Conservation (phyloP, 2,329 filamentous ascomycete genomes). For the Incumbomyces lentus region DNA sequence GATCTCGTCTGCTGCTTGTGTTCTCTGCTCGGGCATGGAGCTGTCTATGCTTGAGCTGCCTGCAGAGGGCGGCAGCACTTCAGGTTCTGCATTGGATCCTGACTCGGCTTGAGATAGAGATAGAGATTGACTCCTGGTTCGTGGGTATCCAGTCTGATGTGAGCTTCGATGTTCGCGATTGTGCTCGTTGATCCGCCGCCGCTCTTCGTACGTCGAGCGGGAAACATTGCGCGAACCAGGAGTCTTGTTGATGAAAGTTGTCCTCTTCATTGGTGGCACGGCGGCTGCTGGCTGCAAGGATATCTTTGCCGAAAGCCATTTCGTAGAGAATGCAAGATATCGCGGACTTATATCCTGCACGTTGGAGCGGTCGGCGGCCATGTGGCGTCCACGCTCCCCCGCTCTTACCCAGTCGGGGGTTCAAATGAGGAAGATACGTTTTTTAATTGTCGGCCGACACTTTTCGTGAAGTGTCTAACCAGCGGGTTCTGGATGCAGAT, state of each 20-base stretch:
- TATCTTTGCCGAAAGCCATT: too few relatives aligned
- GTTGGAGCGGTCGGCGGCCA: too few relatives aligned
- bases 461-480: too few relatives aligned
- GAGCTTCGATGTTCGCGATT: neutral
- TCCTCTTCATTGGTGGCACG: neutral
- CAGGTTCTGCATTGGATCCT: neutral
- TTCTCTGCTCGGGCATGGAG: neutral
- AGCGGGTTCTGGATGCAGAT: too few relatives aligned
- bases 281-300: neutral
- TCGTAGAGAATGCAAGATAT: too few relatives aligned
- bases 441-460: too few relatives aligned
- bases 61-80: neutral
- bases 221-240: neutral
- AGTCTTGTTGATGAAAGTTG: slow-evolving; percentile 3
- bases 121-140: neutral
- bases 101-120: neutral
- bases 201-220: neutral
- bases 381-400: too few relatives aligned
- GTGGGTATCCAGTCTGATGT: neutral
- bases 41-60: neutral
- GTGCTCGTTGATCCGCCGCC: slow-evolving; percentile 1
- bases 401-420: too few relatives aligned
- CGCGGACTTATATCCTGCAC: too few relatives aligned
- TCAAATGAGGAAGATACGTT: too few relatives aligned
- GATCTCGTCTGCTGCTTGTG: too few relatives aligned